A percentile compares a stretch with the other conserved stretches of the same genome.
These are phyloP conservation scores for Coelomomyces lativittatus DNA, from an alignment of 371 early-diverging fungal species.

Conservation along the genomic window DNA sequence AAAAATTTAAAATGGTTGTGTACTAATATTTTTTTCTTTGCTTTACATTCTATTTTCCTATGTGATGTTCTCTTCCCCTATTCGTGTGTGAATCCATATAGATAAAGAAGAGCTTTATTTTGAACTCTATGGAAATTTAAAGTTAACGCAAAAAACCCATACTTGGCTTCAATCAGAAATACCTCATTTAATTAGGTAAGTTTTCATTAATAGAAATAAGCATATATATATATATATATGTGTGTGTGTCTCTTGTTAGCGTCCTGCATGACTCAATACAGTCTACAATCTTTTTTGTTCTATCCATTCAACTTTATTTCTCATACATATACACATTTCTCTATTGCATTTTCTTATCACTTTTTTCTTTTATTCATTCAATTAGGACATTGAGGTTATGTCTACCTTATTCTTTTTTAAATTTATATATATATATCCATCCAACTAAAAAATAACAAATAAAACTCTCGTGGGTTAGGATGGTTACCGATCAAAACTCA, in stretches of 20 bases:
- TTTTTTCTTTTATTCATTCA: neutral
- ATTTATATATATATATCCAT: neutral
- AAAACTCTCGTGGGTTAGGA: slow-evolving; percentile 2
- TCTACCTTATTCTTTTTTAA: too few relatives aligned
- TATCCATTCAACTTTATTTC: neutral
- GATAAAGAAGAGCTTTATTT: slow-evolving; percentile 16
- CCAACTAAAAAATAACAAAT: neutral
- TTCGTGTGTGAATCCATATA: neutral
- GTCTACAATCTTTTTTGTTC: neutral
- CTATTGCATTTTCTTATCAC: neutral
- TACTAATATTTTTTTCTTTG: too few relatives aligned
- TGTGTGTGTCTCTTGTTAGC: too few relatives aligned
- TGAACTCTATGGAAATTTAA: slow-evolving; percentile 19
- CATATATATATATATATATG: too few relatives aligned
- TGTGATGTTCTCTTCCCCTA: too few relatives aligned
- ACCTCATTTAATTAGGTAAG: slow-evolving; percentile 10
- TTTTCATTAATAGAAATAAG: neutral
- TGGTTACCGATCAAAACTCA: slow-evolving; percentile 9
- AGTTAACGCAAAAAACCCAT: slow-evolving; percentile 10
- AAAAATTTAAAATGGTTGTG: too few relatives aligned
- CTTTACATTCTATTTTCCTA: too few relatives aligned
- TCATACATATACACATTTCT: neutral
- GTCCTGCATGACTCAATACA: too few relatives aligned
- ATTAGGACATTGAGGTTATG: too few relatives aligned
- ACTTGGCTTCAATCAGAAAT: slow-evolving; percentile 4